These are phyloP conservation scores for Fusarium siculi DNA, from an alignment of 2,329 filamentous ascomycete genomes.

Conservation along the genomic window DNA sequence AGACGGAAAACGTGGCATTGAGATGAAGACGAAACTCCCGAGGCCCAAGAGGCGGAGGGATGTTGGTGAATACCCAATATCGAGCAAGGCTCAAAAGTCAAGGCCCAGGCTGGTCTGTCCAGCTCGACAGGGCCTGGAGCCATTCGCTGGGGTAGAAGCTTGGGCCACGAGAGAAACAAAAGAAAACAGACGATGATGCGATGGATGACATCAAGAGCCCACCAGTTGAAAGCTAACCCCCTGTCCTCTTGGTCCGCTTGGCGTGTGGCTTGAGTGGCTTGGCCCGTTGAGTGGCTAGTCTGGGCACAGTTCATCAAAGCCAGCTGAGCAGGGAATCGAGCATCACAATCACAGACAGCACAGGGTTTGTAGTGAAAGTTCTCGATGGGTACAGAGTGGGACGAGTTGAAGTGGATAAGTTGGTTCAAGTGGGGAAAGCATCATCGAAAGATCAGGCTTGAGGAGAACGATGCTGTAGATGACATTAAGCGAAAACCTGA, in stretches of 20 bases:
- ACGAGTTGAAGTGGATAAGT: conserved; percentile 9
- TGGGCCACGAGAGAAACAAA: conserved; percentile 8
- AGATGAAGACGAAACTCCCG: conserved; percentile 3
- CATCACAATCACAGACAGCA: background rate
- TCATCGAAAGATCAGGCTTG: conserved; percentile 1
- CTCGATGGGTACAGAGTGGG: conserved; percentile 21
- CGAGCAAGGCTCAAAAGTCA: background rate
- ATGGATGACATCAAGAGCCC: conserved; percentile 43
- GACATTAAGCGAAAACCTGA: conserved; percentile 24
- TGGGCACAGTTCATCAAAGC: conserved; percentile 31
- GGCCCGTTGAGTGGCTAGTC: conserved; percentile 21
- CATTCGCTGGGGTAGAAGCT: conserved; percentile 4
- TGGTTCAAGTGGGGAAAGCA: conserved; percentile 19
- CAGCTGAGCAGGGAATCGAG: conserved; percentile 41
- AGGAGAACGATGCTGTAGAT: conserved; percentile 12
- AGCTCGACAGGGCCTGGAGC: conserved; percentile 32
- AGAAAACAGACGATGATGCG: conserved; percentile 30
- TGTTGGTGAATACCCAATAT: background rate
- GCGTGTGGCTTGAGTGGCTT: conserved; percentile 38
- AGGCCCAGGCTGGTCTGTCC: conserved; percentile 17
- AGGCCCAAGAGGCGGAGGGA: conserved; percentile 6
- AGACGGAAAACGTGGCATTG: conserved; percentile 12
- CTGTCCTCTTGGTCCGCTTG: conserved; percentile 31
- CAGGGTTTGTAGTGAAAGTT: background rate
- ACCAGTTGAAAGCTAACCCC: conserved; percentile 22